A percentile compares a stretch with the other conserved stretches of the same genome.
phyloP scores from a whole-genome alignment of 495 filamentous ascomycete species.

The Penicillium antarcticum region DNA sequence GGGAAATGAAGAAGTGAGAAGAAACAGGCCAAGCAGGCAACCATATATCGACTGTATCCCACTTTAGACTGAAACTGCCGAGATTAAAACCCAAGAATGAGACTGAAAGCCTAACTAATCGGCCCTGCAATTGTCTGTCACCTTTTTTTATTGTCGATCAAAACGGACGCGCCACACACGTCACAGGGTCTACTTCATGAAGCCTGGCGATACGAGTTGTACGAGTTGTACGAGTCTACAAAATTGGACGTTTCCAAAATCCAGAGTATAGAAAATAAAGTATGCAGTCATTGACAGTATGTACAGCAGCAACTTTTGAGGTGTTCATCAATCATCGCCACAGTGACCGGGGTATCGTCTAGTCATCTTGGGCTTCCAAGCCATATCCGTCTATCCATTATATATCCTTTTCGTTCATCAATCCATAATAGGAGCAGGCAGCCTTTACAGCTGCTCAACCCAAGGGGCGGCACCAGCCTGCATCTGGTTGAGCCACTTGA shows the following conservation, averaged over 20 bases:
- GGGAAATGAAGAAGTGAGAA: neutral
- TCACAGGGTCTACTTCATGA: conserved; percentile 6
- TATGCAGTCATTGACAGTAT: conserved; percentile 25
- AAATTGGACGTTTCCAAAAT: neutral
- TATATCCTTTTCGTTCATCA: conserved; percentile 25
- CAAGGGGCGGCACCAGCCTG: conserved; percentile 43
- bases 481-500: conserved; percentile 64
- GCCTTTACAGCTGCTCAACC: conserved; percentile 41
- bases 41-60: conserved; percentile 1
- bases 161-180: conserved; percentile 8
- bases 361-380: conserved; percentile 31
- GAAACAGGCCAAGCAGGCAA: conserved; percentile 3
- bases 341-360: conserved; percentile 42
- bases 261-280: conserved; percentile 7
- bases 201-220: conserved; percentile 5
- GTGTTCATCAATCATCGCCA: conserved; percentile 36
- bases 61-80: neutral
- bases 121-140: no score
- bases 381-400: conserved; percentile 41
- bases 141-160: neutral
- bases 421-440: conserved; percentile 6
- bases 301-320: conserved; percentile 29
- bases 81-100: neutral
- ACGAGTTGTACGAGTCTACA: no score
- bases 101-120: neutral